Conservation (phyloP, 768 basidiomycete genomes). For the Calocybe indica region DNA sequence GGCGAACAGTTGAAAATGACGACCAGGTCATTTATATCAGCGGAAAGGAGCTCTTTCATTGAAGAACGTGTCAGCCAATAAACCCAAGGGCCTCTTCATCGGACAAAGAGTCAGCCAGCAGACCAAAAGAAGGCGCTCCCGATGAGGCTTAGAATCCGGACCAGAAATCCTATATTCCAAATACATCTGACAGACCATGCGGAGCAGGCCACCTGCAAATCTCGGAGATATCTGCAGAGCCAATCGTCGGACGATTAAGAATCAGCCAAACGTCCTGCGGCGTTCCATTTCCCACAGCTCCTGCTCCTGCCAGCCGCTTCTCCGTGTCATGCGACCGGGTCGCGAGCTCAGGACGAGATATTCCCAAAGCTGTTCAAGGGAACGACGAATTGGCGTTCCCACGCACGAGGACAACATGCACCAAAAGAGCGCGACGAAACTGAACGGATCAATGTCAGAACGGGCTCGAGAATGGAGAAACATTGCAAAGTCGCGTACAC, state of each 20-base stretch:
- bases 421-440: conserved; percentile 36
- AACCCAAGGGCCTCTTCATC: neutral
- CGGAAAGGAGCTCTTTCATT: neutral
- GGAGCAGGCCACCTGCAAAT: neutral
- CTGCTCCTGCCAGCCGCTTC: conserved; percentile 36
- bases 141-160: neutral
- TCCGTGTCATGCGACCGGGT: conserved; percentile 19
- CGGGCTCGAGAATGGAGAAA: too few relatives aligned
- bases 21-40: neutral
- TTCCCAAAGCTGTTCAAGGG: conserved; percentile 45
- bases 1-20: neutral
- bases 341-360: conserved; percentile 35
- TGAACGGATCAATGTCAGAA: too few relatives aligned
- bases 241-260: neutral
- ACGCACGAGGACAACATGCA: conserved; percentile 66
- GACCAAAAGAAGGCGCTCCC: neutral
- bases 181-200: neutral
- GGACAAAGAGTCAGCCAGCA: neutral
- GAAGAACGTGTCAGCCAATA: neutral
- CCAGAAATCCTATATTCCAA: neutral
- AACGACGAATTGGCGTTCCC: conserved; percentile 40
- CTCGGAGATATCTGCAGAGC: neutral
- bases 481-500: too few relatives aligned
- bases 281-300: conserved; percentile 60
- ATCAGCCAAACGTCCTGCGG: conserved; percentile 17